Conservation (phyloP, 2,329 filamentous ascomycete genomes). For the Botrytis tulipae region DNA sequence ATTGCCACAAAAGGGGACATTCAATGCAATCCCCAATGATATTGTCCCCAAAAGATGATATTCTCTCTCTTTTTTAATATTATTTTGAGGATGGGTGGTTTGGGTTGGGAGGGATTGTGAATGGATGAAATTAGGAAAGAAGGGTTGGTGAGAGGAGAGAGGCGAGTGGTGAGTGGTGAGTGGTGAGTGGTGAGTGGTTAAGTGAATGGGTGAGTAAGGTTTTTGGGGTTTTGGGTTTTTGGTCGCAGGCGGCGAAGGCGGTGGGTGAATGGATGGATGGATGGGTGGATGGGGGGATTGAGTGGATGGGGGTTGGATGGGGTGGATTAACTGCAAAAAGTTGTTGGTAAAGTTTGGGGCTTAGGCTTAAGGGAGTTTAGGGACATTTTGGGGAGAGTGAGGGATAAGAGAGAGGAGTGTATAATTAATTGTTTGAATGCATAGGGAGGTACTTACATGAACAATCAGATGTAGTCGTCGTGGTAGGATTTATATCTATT, state of each 20-base stretch:
- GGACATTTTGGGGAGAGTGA: not conserved
- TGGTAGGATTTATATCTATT: too few species aligned
- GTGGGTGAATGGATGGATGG: not conserved
- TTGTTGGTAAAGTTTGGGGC: constrained; percentile 1
- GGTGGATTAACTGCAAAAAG: not conserved
- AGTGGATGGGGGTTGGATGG: not conserved
- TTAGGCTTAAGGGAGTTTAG: constrained; percentile 1
- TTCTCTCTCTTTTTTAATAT: not conserved
- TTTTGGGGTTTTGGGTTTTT: not conserved
- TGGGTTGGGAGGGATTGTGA: constrained; percentile 18
- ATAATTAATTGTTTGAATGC: not conserved
- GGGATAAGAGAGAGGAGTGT: not conserved
- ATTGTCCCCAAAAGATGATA: constrained; percentile 18
- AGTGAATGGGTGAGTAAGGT: not conserved
- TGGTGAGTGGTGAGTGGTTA: not conserved
- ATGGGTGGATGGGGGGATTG: not conserved
- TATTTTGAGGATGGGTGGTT: not conserved
- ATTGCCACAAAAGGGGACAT: constrained; percentile 15
- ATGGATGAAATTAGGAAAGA: constrained; percentile 17
- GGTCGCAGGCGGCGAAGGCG: not conserved
- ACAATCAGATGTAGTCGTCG: not conserved
- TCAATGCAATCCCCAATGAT: constrained; percentile 18
- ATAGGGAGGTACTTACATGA: not conserved
- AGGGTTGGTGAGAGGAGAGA: not conserved
- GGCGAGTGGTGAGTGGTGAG: not conserved